These are phyloP conservation scores for Colletotrichum theobromicola DNA, from an alignment of 2,329 filamentous ascomycete species.

Conservation along the genomic window DNA sequence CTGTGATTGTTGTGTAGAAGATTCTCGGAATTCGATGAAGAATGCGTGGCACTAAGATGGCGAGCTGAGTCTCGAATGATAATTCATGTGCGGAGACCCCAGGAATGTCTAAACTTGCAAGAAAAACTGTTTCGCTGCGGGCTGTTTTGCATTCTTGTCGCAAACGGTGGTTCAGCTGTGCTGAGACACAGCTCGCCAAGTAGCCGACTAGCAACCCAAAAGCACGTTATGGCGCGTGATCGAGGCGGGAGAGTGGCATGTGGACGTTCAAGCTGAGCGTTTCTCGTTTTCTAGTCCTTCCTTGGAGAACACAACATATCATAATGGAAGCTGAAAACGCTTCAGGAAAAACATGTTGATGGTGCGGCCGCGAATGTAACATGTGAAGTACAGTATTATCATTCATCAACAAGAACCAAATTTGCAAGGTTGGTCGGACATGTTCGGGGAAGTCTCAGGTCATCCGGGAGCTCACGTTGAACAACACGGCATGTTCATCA, in stretches of 20 bases:
- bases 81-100: background rate
- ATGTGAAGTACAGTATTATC: no score
- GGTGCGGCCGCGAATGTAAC: no score
- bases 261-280: background rate
- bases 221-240: background rate
- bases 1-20: rapidly evolving
- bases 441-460: no score
- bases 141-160: background rate
- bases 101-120: background rate
- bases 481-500: rapidly evolving
- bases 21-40: background rate
- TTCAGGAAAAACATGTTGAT: rapidly evolving
- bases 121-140: background rate
- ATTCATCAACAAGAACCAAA: no score
- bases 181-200: background rate
- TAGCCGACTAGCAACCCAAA: background rate
- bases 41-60: background rate
- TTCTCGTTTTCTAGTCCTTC: background rate
- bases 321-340: background rate
- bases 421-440: no score
- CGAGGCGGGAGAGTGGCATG: background rate
- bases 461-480: background rate
- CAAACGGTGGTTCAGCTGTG: background rate
- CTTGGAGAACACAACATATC: background rate
- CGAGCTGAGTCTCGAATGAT: background rate